A percentile compares a stretch with the other conserved stretches of the same genome.
phyloP scores from a whole-genome alignment of 2,329 filamentous ascomycete species.

The Septoria petroselini region DNA sequence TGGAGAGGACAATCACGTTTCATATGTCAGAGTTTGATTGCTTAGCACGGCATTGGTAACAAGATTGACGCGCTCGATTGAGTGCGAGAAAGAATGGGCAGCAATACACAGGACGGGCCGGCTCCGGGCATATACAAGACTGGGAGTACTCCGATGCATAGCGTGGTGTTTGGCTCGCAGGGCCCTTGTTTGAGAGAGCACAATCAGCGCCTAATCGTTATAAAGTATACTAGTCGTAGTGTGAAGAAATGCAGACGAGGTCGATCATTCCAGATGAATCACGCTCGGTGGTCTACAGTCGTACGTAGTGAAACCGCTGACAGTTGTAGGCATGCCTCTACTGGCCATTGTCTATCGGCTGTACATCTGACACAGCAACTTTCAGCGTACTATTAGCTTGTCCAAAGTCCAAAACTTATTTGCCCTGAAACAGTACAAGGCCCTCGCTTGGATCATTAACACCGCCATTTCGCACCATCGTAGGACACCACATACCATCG shows the following conservation, averaged over 20 bases:
- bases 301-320: not conserved
- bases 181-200: not conserved
- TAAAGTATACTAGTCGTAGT: too few species aligned
- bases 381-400: constrained; percentile 30
- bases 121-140: not conserved
- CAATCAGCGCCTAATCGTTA: too few species aligned
- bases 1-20: not conserved
- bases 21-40: not conserved
- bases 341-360: constrained; percentile 7
- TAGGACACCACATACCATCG: constrained; percentile 27
- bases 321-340: not conserved
- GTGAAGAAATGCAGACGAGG: too few species aligned
- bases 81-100: not conserved
- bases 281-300: not conserved
- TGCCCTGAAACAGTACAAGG: constrained; percentile 37
- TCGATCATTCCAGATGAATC: too few species aligned
- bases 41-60: not conserved
- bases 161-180: not conserved
- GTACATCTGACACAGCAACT: constrained; percentile 25
- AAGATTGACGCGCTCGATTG: not conserved
- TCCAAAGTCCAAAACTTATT: constrained; percentile 38
- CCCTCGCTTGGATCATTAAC: constrained; percentile 25
- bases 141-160: not conserved
- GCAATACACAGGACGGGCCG: not conserved
- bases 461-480: not conserved